A percentile compares a stretch with the other conserved stretches of the same genome.
phyloP scores from a whole-genome alignment of 192 early-diverging fungal genomes.

The Backusella sp. region DNA sequence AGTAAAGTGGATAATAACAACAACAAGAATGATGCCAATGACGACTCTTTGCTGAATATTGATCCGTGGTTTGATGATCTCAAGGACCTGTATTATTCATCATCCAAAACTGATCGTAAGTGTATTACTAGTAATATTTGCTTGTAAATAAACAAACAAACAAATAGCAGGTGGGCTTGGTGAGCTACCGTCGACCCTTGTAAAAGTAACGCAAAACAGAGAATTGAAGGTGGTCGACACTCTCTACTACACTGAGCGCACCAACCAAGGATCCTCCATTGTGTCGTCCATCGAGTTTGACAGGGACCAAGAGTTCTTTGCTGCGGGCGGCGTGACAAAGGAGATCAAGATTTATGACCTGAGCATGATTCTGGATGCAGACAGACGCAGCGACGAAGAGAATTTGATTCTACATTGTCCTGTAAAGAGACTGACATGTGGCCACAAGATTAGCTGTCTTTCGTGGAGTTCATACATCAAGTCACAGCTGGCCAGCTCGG shows the following conservation, averaged over 20 bases:
- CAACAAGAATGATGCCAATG: conserved; percentile 43
- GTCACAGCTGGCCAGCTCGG: conserved; percentile 80
- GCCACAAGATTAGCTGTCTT: conserved; percentile 91
- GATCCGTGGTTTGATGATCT: conserved; percentile 62
- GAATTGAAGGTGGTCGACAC: conserved; percentile 73
- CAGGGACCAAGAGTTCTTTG: conserved; percentile 91
- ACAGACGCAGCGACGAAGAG: conserved; percentile 28
- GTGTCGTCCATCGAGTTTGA: conserved; percentile 95
- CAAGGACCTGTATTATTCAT: conserved; percentile 69
- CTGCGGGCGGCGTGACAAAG: conserved; percentile 86
- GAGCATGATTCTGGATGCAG: conserved; percentile 35
- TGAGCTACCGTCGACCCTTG: conserved; percentile 65
- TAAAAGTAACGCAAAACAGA: conserved; percentile 66
- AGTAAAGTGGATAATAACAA: neutral
- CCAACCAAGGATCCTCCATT: conserved; percentile 66
- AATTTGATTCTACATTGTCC: conserved; percentile 65
- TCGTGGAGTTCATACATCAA: conserved; percentile 90
- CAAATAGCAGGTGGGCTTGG: conserved; percentile 17
- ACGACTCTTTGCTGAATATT: conserved; percentile 26
- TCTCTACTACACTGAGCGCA: conserved; percentile 76
- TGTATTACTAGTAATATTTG: neutral
- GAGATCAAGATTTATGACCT: conserved; percentile 95
- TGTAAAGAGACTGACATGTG: conserved; percentile 70
- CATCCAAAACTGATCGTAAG: conserved; percentile 46
- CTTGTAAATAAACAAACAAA: neutral